Percentiles rank a stretch among this genome's conserved stretches.
These are phyloP conservation scores for Trichodelitschia bisporula DNA, from an alignment of 495 filamentous ascomycete species.

Conservation along the genomic window DNA sequence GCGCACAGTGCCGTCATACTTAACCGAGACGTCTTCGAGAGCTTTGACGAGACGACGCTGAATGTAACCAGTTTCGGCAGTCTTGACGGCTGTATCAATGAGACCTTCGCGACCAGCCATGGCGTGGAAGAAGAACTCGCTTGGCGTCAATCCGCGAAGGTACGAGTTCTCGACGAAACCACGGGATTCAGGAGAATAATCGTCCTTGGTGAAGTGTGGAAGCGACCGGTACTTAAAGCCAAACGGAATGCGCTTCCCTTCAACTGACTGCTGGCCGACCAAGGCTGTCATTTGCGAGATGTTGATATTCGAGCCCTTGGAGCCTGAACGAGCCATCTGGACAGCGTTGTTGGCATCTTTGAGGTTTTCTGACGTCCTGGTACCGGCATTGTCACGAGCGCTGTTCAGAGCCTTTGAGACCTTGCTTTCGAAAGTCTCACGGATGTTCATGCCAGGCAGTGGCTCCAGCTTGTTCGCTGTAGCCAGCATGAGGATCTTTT, in stretches of 20 bases:
- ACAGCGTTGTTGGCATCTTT: constrained; percentile 92
- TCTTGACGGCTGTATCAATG: constrained; percentile 98
- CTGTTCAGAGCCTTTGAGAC: constrained; percentile 83
- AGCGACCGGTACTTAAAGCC: constrained; percentile 96
- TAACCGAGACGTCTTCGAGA: constrained; percentile 88
- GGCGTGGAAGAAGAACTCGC: constrained; percentile 98
- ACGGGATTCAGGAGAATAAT: constrained; percentile 88
- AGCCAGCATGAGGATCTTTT: constrained; percentile 42
- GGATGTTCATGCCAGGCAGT: constrained; percentile 87
- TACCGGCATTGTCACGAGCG: constrained; percentile 88
- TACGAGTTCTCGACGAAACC: constrained; percentile 99
- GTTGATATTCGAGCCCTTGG: constrained; percentile 95
- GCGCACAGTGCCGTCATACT: constrained; percentile 91
- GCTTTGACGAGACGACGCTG: constrained; percentile 96
- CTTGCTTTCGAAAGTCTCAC: constrained; percentile 92
- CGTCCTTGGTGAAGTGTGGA: constrained; percentile 96
- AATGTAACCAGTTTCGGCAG: constrained; percentile 96
- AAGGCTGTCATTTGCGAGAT: constrained; percentile 98
- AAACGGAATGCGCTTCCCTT: constrained; percentile 97
- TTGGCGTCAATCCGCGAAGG: constrained; percentile 78
- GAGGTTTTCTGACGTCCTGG: constrained; percentile 65
- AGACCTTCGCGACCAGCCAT: constrained; percentile 99
- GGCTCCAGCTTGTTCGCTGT: constrained; percentile 70
- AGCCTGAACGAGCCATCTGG: constrained; percentile 85
- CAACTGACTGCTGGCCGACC: constrained; percentile 91